phyloP scores from a whole-genome alignment of 495 filamentous ascomycete species.

The Podospora sp. region DNA sequence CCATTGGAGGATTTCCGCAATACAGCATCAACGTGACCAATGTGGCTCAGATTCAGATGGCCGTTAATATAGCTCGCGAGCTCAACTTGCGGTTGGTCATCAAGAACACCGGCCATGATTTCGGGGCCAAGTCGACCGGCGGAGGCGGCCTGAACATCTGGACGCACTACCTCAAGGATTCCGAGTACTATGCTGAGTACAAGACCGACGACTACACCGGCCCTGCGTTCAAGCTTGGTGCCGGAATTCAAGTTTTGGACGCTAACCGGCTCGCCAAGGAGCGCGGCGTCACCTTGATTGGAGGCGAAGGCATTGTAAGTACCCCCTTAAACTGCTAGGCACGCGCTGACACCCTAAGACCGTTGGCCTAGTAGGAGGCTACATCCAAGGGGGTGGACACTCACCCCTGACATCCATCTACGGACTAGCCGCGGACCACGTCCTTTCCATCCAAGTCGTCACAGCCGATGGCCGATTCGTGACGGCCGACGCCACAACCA shows the following conservation, averaged over 20 bases:
- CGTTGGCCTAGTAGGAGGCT: conserved; percentile 49
- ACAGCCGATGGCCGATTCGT: conserved; percentile 57
- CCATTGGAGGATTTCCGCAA: conserved; percentile 59
- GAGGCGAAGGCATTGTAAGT: conserved; percentile 43
- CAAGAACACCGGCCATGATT: conserved; percentile 69
- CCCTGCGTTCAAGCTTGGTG: conserved; percentile 51
- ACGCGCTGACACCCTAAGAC: too few species aligned
- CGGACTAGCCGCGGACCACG: conserved; percentile 63
- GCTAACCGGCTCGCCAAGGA: conserved; percentile 45
- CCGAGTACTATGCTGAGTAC: conserved; percentile 41
- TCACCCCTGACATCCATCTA: conserved; percentile 52
- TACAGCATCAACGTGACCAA: conserved; percentile 60
- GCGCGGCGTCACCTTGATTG: conserved; percentile 48
- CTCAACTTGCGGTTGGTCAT: conserved; percentile 60
- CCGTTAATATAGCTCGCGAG: conserved; percentile 62
- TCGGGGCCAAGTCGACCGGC: conserved; percentile 53
- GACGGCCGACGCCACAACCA: conserved; percentile 48
- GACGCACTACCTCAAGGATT: conserved; percentile 64
- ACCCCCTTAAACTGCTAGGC: too few species aligned
- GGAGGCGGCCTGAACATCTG: conserved; percentile 58
- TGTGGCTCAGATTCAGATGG: conserved; percentile 52
- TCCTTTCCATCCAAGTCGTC: conserved; percentile 60
- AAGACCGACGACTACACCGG: conserved; percentile 41
- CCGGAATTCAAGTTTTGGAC: conserved; percentile 57
- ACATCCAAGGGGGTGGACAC: conserved; percentile 64